Conservation (phyloP, 2,329 filamentous ascomycete genomes). For the Monosporascus sp. region DNA sequence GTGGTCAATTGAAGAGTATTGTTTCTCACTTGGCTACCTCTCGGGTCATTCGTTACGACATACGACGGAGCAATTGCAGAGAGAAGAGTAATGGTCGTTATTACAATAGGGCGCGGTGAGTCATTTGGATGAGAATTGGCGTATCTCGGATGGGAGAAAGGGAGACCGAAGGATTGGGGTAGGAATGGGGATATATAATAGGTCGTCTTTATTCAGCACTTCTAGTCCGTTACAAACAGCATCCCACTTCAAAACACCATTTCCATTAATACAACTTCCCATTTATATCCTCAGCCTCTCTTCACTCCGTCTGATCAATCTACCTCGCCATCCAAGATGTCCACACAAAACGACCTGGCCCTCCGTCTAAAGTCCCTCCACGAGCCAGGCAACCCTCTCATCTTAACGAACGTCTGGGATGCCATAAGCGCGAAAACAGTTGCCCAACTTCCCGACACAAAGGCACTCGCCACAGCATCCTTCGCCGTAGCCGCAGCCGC, state of each 20-base stretch:
- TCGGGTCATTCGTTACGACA: no score
- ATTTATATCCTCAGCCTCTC: not conserved
- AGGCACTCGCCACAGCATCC: slow-evolving; percentile 36
- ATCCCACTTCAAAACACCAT: not conserved
- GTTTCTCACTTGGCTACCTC: no score
- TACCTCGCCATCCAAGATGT: not conserved
- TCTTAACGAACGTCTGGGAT: slow-evolving; percentile 46
- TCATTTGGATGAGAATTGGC: no score
- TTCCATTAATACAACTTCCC: not conserved
- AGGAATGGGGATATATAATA: no score
- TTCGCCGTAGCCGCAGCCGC: slow-evolving; percentile 34
- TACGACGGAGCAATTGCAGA: no score
- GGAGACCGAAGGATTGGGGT: no score
- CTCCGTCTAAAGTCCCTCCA: not conserved
- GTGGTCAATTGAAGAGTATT: no score
- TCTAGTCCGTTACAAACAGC: no score
- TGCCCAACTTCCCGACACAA: slow-evolving; percentile 26
- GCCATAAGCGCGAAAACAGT: slow-evolving; percentile 34
- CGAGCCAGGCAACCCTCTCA: slow-evolving; percentile 32
- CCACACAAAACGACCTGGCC: not conserved
- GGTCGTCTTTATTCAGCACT: no score
- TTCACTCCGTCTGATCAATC: not conserved
- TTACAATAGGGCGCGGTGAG: no score
- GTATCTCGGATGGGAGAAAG: no score
- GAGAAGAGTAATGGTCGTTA: no score